phyloP scores from a whole-genome alignment of 1,284 basidiomycete species.

The Ganoderma sp. region DNA sequence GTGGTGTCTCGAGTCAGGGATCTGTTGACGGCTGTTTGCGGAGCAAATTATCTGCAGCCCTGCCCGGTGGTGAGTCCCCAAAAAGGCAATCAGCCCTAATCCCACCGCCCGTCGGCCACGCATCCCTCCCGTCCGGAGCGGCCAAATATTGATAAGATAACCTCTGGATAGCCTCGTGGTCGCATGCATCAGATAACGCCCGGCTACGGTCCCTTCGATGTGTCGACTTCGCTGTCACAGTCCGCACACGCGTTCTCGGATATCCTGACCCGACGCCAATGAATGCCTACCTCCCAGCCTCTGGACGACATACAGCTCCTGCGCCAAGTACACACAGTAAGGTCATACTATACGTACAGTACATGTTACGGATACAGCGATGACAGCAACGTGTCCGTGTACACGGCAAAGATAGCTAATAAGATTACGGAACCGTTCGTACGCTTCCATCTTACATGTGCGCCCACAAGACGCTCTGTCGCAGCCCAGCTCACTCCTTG shows the following conservation, averaged over 20 bases:
- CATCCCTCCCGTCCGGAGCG: conserved; percentile 10
- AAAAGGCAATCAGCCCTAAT: conserved; percentile 26
- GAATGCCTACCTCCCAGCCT: neutral
- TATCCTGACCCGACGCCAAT: neutral
- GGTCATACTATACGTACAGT: conserved; percentile 4
- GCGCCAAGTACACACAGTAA: neutral
- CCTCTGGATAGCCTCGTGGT: neutral
- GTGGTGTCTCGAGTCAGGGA: conserved; percentile 36
- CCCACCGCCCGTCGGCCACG: conserved; percentile 9
- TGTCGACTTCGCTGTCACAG: neutral
- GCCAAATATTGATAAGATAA: conserved; percentile 17
- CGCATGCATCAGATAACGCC: neutral
- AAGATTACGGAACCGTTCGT: conserved; percentile 24
- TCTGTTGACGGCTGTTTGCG: conserved; percentile 39
- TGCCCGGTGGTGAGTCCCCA: conserved; percentile 35
- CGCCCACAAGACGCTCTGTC: conserved; percentile 6
- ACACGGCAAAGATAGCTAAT: conserved; percentile 24
- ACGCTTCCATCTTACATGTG: conserved; percentile 4
- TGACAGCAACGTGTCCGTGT: conserved; percentile 20
- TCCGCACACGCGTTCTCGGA: neutral
- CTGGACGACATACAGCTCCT: neutral
- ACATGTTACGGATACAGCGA: conserved; percentile 18
- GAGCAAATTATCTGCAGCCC: conserved; percentile 33
- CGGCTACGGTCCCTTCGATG: neutral
- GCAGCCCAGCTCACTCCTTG: neutral